These are phyloP conservation scores for Pyrus betulifolia DNA, from an alignment of 306 rosid species.

Conservation along the genomic window DNA sequence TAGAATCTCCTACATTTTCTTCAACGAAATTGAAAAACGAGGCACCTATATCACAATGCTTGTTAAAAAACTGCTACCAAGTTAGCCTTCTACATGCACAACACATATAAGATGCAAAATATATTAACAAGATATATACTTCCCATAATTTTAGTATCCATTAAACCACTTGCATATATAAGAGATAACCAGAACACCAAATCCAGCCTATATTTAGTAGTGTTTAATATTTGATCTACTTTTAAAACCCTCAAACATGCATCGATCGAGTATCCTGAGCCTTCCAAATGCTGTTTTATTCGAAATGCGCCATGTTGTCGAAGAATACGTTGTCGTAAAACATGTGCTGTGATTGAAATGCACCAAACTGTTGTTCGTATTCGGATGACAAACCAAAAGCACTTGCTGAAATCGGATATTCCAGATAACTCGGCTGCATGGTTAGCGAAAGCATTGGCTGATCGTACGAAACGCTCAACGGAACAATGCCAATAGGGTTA, in stretches of 20 bases:
- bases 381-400: not conserved
- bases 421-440: not conserved
- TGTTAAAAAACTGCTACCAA: too few relatives aligned
- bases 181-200: too few relatives aligned
- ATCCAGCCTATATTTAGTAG: too few relatives aligned
- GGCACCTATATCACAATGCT: too few relatives aligned
- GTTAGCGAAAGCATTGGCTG: not conserved
- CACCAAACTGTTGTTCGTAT: not conserved
- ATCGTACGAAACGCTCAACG: not conserved
- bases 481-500: not conserved
- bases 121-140: too few relatives aligned
- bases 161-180: too few relatives aligned
- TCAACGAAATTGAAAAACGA: too few relatives aligned
- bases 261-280: not conserved
- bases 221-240: not conserved
- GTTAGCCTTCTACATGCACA: too few relatives aligned
- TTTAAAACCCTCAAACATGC: not conserved
- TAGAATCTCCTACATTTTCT: too few relatives aligned
- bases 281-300: not conserved
- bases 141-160: too few relatives aligned
- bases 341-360: not conserved
- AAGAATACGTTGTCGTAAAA: not conserved
- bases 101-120: too few relatives aligned
- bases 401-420: not conserved
- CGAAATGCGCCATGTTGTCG: not conserved